These are phyloP conservation scores for Arthroderma sp. DNA, from an alignment of 2,329 filamentous ascomycete genomes.

Conservation along the genomic window DNA sequence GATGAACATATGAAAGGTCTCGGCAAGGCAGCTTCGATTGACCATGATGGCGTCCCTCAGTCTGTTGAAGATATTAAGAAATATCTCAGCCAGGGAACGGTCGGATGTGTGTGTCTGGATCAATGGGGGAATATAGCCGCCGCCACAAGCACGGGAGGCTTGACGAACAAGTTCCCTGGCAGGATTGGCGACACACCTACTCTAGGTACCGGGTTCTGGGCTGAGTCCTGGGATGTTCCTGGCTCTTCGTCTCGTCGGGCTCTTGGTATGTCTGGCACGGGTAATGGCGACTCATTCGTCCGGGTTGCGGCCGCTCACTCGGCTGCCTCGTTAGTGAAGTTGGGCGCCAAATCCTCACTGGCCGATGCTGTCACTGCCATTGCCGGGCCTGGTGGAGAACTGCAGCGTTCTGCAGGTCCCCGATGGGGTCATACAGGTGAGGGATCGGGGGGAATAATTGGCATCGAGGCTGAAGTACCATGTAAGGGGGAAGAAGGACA, in stretches of 20 bases:
- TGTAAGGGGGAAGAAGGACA: slow-evolving; percentile 28
- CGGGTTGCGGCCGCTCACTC: slow-evolving; percentile 59
- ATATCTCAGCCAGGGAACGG: slow-evolving; percentile 64
- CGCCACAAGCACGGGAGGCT: slow-evolving; percentile 57
- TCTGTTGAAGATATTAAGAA: slow-evolving; percentile 42
- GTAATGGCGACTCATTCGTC: slow-evolving; percentile 81
- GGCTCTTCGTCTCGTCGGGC: slow-evolving; percentile 22
- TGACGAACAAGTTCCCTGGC: slow-evolving; percentile 82
- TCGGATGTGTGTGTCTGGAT: slow-evolving; percentile 72
- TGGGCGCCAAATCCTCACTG: slow-evolving; percentile 37
- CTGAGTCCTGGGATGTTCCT: slow-evolving; percentile 62
- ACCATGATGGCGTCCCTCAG: slow-evolving; percentile 18
- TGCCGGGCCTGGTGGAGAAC: slow-evolving; percentile 57
- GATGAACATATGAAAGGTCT: slow-evolving; percentile 59
- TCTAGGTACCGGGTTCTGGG: slow-evolving; percentile 78
- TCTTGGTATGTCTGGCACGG: slow-evolving; percentile 61
- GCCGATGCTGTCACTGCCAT: slow-evolving; percentile 51
- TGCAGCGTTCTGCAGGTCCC: slow-evolving; percentile 61
- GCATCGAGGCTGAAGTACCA: slow-evolving; percentile 35
- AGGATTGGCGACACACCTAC: slow-evolving; percentile 78
- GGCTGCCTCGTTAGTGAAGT: slow-evolving; percentile 60
- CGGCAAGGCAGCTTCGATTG: slow-evolving; percentile 18
- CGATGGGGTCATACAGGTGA: slow-evolving; percentile 65
- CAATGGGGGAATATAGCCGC: slow-evolving; percentile 59
- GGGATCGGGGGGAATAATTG: slow-evolving; percentile 76